Evolutionary conservation across 129 eudicot species (phyloP).

Genomic region (Dittrichia graveolens): DNA sequence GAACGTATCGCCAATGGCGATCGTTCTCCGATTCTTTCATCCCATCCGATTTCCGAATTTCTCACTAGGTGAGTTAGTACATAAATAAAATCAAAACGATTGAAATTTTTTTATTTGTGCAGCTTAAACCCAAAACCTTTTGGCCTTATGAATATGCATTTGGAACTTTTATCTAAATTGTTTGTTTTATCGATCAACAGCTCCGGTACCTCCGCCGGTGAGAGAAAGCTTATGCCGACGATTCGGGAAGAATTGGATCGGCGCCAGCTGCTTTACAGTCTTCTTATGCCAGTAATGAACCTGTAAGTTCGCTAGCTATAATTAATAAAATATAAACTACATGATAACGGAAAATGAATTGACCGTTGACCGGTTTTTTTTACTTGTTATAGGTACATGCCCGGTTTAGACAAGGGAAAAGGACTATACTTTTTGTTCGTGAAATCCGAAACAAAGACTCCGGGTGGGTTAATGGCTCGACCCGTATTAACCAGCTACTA

Average conservation of each 20-base stretch:
- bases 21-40: constrained; percentile 70
- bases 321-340: neutral
- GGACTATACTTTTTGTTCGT: constrained; percentile 90
- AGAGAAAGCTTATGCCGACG: constrained; percentile 92
- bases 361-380: constrained; percentile 14
- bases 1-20: constrained; percentile 87
- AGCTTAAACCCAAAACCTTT: too few relatives aligned
- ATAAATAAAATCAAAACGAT: neutral
- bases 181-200: constrained; percentile 37
- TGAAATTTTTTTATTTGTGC: neutral
- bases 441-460: constrained; percentile 87
- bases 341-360: neutral
- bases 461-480: constrained; percentile 88
- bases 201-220: constrained; percentile 98
- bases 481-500: constrained; percentile 95
- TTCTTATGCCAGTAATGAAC: constrained; percentile 97
- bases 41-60: constrained; percentile 89
- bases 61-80: constrained; percentile 64
- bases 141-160: too few relatives aligned
- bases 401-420: constrained; percentile 86
- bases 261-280: constrained; percentile 88
- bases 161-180: neutral
- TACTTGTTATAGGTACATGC: constrained; percentile 67
- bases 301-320: constrained; percentile 51
- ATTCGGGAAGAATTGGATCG: constrained; percentile 91